Evolutionary conservation across 192 early-diverging fungal genomes (phyloP).

Genomic region (Piromyces sp.): DNA sequence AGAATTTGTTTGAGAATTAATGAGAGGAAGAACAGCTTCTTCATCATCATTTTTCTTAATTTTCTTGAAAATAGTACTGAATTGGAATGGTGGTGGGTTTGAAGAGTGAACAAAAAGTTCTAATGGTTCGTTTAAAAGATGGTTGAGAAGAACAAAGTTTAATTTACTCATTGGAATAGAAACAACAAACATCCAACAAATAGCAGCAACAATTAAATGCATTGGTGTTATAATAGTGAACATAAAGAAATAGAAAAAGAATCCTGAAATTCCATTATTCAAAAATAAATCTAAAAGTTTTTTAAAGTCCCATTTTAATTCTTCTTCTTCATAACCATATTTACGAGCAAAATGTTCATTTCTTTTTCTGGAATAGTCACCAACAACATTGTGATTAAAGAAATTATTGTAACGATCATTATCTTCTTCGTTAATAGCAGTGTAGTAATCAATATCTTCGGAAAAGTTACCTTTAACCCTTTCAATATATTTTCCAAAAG

Average conservation of each 20-base stretch:
- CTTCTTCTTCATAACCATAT: slow-evolving; percentile 1
- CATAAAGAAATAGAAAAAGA: slow-evolving; percentile 9
- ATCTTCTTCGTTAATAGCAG: slow-evolving; percentile 12
- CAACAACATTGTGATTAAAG: slow-evolving; percentile 12
- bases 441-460: neutral
- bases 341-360: slow-evolving; percentile 2
- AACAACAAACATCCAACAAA: slow-evolving; percentile 75
- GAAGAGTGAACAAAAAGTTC: slow-evolving; percentile 26
- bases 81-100: slow-evolving; percentile 2
- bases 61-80: neutral
- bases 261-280: slow-evolving; percentile 15
- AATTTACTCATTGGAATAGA: slow-evolving; percentile 92
- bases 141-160: slow-evolving; percentile 56
- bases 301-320: slow-evolving; percentile 5
- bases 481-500: slow-evolving; percentile 87
- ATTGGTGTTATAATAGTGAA: slow-evolving; percentile 44
- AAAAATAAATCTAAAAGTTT: neutral
- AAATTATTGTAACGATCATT: slow-evolving; percentile 5
- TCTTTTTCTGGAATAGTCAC: slow-evolving; percentile 7
- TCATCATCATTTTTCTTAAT: slow-evolving; percentile 3
- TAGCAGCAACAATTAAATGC: slow-evolving; percentile 49
- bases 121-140: slow-evolving; percentile 65
- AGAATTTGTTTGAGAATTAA: slow-evolving; percentile 11
- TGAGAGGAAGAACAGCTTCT: slow-evolving; percentile 14
- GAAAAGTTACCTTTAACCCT: slow-evolving; percentile 7